Evolutionary conservation across 148 eudicot species (phyloP).

Genomic region (Diospyros kaki): DNA sequence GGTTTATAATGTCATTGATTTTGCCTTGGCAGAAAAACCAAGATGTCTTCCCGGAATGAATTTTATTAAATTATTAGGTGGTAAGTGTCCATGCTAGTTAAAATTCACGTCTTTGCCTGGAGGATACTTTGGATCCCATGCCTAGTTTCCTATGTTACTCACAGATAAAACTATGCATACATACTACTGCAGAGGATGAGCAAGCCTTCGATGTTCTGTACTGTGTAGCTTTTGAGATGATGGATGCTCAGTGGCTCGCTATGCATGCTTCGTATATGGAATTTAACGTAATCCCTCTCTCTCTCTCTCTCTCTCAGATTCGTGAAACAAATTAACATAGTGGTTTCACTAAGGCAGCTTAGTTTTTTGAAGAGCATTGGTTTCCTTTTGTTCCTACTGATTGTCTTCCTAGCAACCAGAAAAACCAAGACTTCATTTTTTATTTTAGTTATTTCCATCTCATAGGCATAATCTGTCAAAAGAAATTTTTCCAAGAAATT

Average conservation of each 20-base stretch:
- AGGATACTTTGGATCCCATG: not conserved
- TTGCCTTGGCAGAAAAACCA: constrained; percentile 60
- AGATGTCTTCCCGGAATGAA: constrained; percentile 58
- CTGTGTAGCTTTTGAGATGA: constrained; percentile 85
- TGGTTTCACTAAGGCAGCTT: not conserved
- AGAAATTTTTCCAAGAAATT: not conserved
- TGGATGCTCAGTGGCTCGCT: constrained; percentile 99
- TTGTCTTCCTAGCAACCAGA: not conserved
- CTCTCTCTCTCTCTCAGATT: constrained; percentile 8
- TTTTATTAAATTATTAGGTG: constrained; percentile 72
- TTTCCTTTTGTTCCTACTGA: not conserved
- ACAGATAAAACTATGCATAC: constrained; percentile 9
- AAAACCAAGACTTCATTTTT: not conserved
- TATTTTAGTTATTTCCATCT: not conserved
- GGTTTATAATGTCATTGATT: not conserved
- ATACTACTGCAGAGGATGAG: constrained; percentile 62
- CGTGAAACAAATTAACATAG: not conserved
- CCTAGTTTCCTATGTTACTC: not conserved
- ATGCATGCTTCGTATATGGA: constrained; percentile 94
- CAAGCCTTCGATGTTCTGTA: constrained; percentile 78
- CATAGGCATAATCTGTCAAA: not conserved
- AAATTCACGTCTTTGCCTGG: not conserved
- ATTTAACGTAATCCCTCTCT: constrained; percentile 60
- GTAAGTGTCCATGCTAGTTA: constrained; percentile 24
- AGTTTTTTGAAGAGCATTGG: not conserved